Percentiles rank a stretch among this genome's conserved stretches.
phyloP scores from a whole-genome alignment of 495 filamentous ascomycete species.

The Choiromyces venosus region DNA sequence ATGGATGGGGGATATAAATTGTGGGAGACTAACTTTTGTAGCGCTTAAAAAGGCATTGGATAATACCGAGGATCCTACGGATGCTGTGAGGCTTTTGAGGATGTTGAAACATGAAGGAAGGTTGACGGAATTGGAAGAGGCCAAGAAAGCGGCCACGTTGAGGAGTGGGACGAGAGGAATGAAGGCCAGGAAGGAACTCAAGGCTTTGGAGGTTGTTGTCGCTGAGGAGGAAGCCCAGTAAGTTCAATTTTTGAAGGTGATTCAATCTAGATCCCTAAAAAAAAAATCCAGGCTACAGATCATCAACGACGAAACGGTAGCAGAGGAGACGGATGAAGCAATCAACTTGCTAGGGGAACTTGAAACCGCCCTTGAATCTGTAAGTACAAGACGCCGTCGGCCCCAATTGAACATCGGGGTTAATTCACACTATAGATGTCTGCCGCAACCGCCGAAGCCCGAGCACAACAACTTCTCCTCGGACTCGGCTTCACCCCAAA shows the following conservation, averaged over 20 bases:
- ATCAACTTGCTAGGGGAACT: conserved; percentile 58
- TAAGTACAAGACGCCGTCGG: conserved; percentile 47
- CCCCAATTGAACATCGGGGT: not conserved
- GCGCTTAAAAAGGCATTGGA: conserved; percentile 49
- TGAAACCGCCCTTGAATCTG: conserved; percentile 54
- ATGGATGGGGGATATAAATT: not conserved
- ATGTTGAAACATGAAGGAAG: conserved; percentile 56
- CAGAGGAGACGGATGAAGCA: conserved; percentile 59
- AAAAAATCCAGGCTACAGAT: conserved; percentile 36
- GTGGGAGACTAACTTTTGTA: conserved; percentile 15
- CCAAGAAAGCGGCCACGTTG: conserved; percentile 64
- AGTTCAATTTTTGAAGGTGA: conserved; percentile 45
- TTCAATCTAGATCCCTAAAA: conserved; percentile 6
- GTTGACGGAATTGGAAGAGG: conserved; percentile 57
- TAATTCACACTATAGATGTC: conserved; percentile 43
- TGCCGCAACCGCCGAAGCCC: conserved; percentile 50
- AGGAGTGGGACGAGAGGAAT: conserved; percentile 67
- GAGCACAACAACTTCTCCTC: conserved; percentile 58
- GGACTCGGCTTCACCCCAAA: conserved; percentile 68
- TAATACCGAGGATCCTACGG: conserved; percentile 49
- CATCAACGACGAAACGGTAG: conserved; percentile 52
- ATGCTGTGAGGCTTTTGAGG: conserved; percentile 56
- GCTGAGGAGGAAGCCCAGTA: conserved; percentile 53
- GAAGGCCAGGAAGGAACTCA: conserved; percentile 64
- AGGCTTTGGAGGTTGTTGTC: conserved; percentile 58